These are phyloP conservation scores for Lepiota brunneoincarnata DNA, from an alignment of 768 basidiomycete genomes.

Conservation along the genomic window DNA sequence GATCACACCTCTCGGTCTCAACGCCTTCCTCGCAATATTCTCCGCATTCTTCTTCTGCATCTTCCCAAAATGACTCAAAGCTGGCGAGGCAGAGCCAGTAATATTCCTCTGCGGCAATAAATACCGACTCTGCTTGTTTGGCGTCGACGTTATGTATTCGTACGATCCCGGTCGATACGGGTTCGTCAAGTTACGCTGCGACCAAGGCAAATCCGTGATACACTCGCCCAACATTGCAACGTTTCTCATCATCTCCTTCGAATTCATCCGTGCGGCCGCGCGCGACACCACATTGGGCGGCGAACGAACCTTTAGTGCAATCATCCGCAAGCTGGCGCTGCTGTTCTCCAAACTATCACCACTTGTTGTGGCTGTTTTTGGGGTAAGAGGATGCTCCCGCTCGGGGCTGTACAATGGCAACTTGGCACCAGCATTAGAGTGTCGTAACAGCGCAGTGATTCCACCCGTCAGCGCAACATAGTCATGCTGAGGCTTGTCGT, in stretches of 20 bases:
- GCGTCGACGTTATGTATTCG: not conserved
- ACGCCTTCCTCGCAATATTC: not conserved
- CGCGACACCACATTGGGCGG: not conserved
- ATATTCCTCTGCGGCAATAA: not conserved
- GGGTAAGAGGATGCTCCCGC: not conserved
- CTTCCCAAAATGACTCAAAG: not conserved
- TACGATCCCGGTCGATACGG: conserved; percentile 2
- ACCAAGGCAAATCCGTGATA: not conserved
- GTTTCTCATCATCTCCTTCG: not conserved
- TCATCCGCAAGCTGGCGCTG: not conserved
- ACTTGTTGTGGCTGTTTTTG: not conserved
- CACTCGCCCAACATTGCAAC: not conserved
- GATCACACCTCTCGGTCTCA: not conserved
- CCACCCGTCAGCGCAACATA: conserved; percentile 8
- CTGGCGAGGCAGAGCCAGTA: not conserved
- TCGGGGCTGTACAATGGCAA: conserved; percentile 2
- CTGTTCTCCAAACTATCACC: not conserved
- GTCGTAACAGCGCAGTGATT: not conserved
- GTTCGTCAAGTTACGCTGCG: not conserved
- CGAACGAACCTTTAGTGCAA: not conserved
- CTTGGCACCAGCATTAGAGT: not conserved
- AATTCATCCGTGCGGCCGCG: not conserved
- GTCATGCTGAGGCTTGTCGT: not conserved
- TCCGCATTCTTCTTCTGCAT: not conserved
- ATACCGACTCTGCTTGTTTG: not conserved